Base-by-base conservation (phyloP, 2,329 filamentous ascomycete species). In the Corinectria fuckeliana region DNA sequence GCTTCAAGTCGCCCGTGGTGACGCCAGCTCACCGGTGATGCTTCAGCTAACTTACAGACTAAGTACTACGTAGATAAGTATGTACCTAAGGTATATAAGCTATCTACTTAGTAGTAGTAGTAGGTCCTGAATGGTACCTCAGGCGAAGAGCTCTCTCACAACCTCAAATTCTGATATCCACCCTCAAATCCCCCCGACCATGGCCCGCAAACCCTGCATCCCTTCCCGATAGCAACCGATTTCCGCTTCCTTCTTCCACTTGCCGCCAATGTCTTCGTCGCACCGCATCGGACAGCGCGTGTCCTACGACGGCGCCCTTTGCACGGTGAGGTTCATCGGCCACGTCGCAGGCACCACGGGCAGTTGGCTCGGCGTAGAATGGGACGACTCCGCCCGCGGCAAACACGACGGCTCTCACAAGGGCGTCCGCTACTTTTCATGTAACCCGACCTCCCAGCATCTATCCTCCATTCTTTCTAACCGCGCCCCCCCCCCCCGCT, bases 321-420 rank as follows among this genome's bases (percentile, higher is more conserved):
- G 93, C 77, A 98, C 94, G 1, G 84, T 98, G 58, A 88, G 92
- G 61, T 98, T 93, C 72, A 78, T 91, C 61, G 95, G 95, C 42
- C 76, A 84, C 30, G 90, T 98, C 7, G 82, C 86, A 50, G 91
- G 90, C 66, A 93, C 92, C 8, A 82, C 85, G 41, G 91, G 92
- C 48, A 81, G 84, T 63, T 98, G 94, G 93, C 84, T 98, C 30
- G 95, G 95, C 45, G 92, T 98, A 47, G 95, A 99, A 83, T 99
- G 95, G 95, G 94, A 98, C 77, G 91, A 97, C 74, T 80, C 88
- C 56, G 83, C 82, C 34, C 85, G 93, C 70, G 95, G 95, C 61
- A 98, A 97, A 80, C 93, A 99, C 77, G 86, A 94, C 71, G 95
- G 95, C 59, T 88, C 89, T 61, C 88, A 96, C 76, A 88, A 90